Percentiles rank a stretch among this genome's conserved stretches.
Conservation (phyloP, 1,284 basidiomycete species). For the Chalciporus sp. region DNA sequence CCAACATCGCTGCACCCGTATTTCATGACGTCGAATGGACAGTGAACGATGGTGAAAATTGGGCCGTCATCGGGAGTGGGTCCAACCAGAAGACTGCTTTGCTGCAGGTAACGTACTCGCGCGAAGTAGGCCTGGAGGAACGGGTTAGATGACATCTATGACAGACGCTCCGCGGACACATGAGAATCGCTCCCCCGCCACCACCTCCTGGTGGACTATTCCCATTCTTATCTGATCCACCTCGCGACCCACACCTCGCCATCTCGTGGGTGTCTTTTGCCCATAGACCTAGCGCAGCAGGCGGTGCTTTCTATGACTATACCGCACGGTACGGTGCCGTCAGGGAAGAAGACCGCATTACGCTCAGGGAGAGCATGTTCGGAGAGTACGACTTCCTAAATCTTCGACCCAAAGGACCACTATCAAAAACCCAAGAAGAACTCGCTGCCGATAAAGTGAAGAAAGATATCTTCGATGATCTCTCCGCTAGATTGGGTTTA, state of each 20-base stretch:
- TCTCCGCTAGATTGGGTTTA: constrained; percentile 60
- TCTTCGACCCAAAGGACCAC: constrained; percentile 26
- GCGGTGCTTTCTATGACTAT: constrained; percentile 87
- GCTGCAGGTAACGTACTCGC: constrained; percentile 53
- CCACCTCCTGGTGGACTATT: constrained; percentile 68
- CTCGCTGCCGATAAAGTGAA: constrained; percentile 19
- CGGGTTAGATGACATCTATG: background rate
- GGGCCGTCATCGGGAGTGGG: constrained; percentile 69
- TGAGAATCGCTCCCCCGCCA: constrained; percentile 63
- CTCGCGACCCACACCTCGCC: constrained; percentile 48
- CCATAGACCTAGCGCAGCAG: constrained; percentile 55
- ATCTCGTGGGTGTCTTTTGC: constrained; percentile 77
- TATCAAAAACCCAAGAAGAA: constrained; percentile 22
- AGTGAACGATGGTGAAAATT: constrained; percentile 62
- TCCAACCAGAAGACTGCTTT: constrained; percentile 53
- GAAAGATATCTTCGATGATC: constrained; percentile 47
- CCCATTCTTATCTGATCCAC: constrained; percentile 57
- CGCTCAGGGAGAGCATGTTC: constrained; percentile 72
- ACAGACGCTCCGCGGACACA: constrained; percentile 70
- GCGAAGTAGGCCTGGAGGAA: constrained; percentile 9
- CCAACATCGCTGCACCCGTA: constrained; percentile 45
- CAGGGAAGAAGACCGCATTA: constrained; percentile 78
- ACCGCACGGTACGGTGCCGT: constrained; percentile 88
- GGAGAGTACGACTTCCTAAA: constrained; percentile 46
- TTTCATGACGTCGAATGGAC: constrained; percentile 62